Evolutionary conservation across 208 protist genomes (phyloP).

Genomic region (Spongospora subterranea): DNA sequence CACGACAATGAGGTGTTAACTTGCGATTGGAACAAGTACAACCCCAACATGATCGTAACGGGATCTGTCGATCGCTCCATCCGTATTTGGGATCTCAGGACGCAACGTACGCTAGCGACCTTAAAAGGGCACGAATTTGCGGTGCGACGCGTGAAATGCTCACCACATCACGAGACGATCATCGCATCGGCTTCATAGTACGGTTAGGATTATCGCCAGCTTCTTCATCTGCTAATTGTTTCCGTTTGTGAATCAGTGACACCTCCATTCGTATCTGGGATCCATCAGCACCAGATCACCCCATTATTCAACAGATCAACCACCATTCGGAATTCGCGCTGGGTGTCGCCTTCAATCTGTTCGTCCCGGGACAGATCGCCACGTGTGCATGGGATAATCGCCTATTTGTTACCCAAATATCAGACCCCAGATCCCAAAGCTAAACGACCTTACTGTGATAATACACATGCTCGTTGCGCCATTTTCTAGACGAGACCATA

Average conservation of each 20-base stretch:
- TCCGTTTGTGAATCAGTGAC: constrained; percentile 62
- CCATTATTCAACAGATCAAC: constrained; percentile 29
- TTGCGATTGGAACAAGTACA: constrained; percentile 72
- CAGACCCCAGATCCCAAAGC: not conserved
- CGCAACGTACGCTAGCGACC: constrained; percentile 45
- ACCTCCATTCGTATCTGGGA: constrained; percentile 69
- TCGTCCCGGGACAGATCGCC: constrained; percentile 43
- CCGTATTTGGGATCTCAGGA: constrained; percentile 77
- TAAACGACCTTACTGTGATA: too few species aligned
- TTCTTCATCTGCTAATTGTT: constrained; percentile 26
- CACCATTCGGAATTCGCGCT: constrained; percentile 74
- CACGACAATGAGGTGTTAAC: constrained; percentile 70
- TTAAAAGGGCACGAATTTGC: constrained; percentile 60
- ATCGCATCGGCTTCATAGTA: constrained; percentile 68
- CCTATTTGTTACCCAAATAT: not conserved
- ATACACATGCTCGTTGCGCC: too few species aligned
- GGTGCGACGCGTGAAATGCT: constrained; percentile 65
- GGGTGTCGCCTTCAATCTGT: constrained; percentile 72
- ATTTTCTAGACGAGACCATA: too few species aligned
- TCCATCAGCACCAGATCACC: not conserved
- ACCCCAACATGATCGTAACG: constrained; percentile 73
- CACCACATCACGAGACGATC: constrained; percentile 68
- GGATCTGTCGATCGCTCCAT: constrained; percentile 77
- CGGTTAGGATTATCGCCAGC: not conserved
- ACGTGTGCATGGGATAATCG: constrained; percentile 63